phyloP scores from a whole-genome alignment of 1,139 yeast species.

The Debaryomycetaceae sp. region DNA sequence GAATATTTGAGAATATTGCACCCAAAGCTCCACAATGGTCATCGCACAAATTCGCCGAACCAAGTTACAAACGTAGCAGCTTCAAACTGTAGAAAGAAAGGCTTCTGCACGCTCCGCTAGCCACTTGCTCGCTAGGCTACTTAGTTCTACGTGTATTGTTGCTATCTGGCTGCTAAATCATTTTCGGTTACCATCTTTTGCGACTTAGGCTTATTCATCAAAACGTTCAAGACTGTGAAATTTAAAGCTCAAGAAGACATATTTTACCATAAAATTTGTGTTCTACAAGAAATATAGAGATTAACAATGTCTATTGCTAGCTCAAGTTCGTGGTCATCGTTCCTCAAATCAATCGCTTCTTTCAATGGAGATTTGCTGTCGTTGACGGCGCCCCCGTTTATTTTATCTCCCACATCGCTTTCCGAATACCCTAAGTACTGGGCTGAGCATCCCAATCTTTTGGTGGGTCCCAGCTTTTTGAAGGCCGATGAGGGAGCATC shows the following conservation, averaged over 20 bases:
- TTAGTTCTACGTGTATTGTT: too few relatives aligned
- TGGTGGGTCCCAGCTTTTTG: conserved; percentile 64
- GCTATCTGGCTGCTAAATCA: neutral
- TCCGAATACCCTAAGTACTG: conserved; percentile 90
- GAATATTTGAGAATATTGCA: neutral
- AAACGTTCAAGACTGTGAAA: neutral
- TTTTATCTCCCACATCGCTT: conserved; percentile 83
- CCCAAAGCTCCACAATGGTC: neutral
- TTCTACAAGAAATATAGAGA: neutral
- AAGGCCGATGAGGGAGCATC: conserved; percentile 32
- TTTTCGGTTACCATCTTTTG: neutral
- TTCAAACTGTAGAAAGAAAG: neutral
- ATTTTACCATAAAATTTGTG: neutral
- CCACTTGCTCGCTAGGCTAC: too few relatives aligned
- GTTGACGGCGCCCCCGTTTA: conserved; percentile 97
- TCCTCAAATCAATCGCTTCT: conserved; percentile 85
- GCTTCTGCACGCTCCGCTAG: too few relatives aligned
- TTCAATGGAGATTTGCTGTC: conserved; percentile 94
- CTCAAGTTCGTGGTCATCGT: conserved; percentile 73
- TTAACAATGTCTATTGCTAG: conserved; percentile 21
- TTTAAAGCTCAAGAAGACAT: neutral
- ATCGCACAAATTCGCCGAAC: neutral
- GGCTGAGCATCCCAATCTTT: conserved; percentile 86
- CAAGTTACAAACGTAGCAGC: neutral
- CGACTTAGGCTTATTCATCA: neutral